Percentiles rank a stretch among this genome's conserved stretches.
Evolutionary conservation across 768 basidiomycete genomes (phyloP).

Genomic region (Cystofilobasidium capitatum): DNA sequence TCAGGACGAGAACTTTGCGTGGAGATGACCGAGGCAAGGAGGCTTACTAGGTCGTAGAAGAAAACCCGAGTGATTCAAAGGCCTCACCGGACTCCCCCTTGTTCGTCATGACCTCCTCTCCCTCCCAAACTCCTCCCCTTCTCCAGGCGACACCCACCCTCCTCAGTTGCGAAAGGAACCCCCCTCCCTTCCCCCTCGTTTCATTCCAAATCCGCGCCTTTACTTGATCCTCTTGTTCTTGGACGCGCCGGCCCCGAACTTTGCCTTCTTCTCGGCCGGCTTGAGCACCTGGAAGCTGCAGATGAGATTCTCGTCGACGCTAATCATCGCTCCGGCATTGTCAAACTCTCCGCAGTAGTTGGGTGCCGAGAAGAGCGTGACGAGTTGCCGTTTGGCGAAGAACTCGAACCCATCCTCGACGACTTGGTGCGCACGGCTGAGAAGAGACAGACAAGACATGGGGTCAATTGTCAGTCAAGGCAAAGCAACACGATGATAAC

Average conservation of each 20-base stretch:
- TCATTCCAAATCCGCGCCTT: no score
- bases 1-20: no score
- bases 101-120: no score
- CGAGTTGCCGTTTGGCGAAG: conserved; percentile 30
- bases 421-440: conserved; percentile 26
- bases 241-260: conserved; percentile 1
- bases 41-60: no score
- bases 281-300: conserved; percentile 99
- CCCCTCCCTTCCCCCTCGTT: no score
- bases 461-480: neutral
- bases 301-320: conserved; percentile 89
- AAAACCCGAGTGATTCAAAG: no score
- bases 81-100: no score
- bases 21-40: no score
- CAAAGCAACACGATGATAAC: neutral
- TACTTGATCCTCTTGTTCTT: no score
- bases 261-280: conserved; percentile 74
- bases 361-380: conserved; percentile 30
- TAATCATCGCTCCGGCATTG: conserved; percentile 75
- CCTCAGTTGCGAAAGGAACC: no score
- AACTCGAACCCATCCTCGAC: conserved; percentile 31
- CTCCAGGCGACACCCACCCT: no score
- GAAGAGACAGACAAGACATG: neutral
- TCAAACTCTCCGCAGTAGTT: conserved; percentile 29
- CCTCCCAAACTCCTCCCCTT: no score